Conservation (phyloP, 495 filamentous ascomycete genomes). For the Talaromyces wortmannii region DNA sequence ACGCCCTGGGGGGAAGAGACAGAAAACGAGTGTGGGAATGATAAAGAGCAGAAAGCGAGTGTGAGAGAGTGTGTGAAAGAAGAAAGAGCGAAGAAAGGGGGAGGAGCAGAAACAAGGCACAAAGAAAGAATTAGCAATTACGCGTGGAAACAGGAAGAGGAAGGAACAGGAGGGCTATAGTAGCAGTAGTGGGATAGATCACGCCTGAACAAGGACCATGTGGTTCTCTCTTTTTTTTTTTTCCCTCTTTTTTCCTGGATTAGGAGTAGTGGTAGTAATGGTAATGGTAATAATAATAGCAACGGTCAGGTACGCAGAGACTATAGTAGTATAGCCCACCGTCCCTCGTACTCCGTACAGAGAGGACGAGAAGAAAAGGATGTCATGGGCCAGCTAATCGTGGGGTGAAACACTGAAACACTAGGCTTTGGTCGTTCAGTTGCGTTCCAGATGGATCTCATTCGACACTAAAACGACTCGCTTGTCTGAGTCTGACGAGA, state of each 20-base stretch:
- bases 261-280: background rate
- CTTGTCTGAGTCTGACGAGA: background rate
- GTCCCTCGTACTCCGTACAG: too few relatives aligned
- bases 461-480: background rate
- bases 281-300: background rate
- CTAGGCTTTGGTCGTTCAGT: constrained; percentile 13
- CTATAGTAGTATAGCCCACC: background rate
- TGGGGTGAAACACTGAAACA: constrained; percentile 36
- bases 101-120: constrained; percentile 10
- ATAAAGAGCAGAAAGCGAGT: background rate
- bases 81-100: constrained; percentile 10
- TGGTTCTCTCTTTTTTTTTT: constrained; percentile 2
- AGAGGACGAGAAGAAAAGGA: constrained; percentile 1
- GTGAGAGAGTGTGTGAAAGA: constrained; percentile 9
- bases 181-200: constrained; percentile 2
- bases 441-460: constrained; percentile 5
- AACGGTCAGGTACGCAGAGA: background rate
- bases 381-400: constrained; percentile 24
- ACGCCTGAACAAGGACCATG: constrained; percentile 5
- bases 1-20: too few relatives aligned
- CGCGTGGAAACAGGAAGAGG: constrained; percentile 11
- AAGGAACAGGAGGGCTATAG: constrained; percentile 11
- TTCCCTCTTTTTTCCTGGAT: background rate
- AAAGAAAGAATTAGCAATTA: constrained; percentile 3
- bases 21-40: background rate